These are phyloP conservation scores for Hyaloscypha finlandica DNA, from an alignment of 495 filamentous ascomycete species.

Conservation along the genomic window DNA sequence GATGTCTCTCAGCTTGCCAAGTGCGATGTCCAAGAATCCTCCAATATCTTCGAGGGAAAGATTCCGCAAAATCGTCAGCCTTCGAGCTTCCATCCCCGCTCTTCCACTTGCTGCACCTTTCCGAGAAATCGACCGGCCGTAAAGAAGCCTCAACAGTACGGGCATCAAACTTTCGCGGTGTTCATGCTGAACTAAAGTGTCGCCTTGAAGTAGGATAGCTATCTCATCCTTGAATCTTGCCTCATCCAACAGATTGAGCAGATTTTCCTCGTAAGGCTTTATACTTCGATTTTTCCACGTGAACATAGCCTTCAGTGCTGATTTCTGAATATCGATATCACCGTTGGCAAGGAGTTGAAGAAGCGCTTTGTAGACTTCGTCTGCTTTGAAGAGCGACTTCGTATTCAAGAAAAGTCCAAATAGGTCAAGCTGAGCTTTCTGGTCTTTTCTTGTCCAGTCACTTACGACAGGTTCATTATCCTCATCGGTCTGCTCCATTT, in stretches of 20 bases:
- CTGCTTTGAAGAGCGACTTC: conserved; percentile 73
- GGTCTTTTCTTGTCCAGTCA: conserved; percentile 67
- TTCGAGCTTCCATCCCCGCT: conserved; percentile 62
- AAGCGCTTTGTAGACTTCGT: conserved; percentile 73
- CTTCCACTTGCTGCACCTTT: conserved; percentile 66
- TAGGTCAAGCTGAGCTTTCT: conserved; percentile 77
- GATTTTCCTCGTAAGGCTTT: conserved; percentile 78
- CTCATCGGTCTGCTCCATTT: conserved; percentile 37
- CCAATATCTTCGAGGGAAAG: conserved; percentile 63
- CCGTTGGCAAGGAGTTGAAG: conserved; percentile 78
- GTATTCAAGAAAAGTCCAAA: conserved; percentile 86
- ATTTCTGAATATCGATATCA: conserved; percentile 84
- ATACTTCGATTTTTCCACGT: conserved; percentile 83
- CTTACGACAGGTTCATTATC: conserved; percentile 47
- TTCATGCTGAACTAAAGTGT: conserved; percentile 71
- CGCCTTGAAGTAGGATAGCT: conserved; percentile 80
- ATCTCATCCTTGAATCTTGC: conserved; percentile 90
- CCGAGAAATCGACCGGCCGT: conserved; percentile 83
- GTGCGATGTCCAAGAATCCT: conserved; percentile 78
- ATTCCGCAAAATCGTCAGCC: conserved; percentile 56
- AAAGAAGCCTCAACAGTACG: conserved; percentile 82
- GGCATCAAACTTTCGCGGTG: conserved; percentile 76
- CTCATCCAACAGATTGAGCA: conserved; percentile 89
- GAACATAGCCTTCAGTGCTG: conserved; percentile 79
- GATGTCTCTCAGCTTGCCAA: conserved; percentile 66